Percentiles rank a stretch among this genome's conserved stretches.
phyloP scores from a whole-genome alignment of 352 stramenopile genomes.

The Globisporangium polare region DNA sequence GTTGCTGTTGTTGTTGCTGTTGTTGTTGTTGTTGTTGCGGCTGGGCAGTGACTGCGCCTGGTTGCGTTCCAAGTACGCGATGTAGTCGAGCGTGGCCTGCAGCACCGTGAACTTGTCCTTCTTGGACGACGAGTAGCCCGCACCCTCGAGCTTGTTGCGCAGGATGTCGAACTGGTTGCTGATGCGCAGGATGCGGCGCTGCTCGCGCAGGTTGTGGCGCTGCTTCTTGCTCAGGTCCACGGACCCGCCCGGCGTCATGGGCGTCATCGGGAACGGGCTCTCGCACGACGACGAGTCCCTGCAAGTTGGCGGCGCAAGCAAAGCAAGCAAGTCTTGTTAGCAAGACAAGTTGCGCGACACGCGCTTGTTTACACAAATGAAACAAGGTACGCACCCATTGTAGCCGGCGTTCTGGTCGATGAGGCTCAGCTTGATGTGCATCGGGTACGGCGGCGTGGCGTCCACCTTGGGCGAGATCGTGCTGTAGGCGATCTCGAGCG shows the following conservation, averaged over 20 bases:
- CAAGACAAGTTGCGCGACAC: conserved; percentile 1
- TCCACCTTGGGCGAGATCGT: conserved; percentile 78
- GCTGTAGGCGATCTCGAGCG: conserved; percentile 76
- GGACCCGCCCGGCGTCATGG: conserved; percentile 45
- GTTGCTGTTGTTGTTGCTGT: conserved; percentile 6
- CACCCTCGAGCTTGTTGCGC: conserved; percentile 65
- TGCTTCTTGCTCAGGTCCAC: conserved; percentile 82
- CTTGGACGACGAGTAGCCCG: conserved; percentile 70
- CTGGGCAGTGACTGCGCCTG: conserved; percentile 22
- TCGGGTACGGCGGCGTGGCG: conserved; percentile 39
- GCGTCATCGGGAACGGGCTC: conserved; percentile 59
- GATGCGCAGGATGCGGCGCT: conserved; percentile 78
- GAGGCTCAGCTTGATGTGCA: conserved; percentile 85
- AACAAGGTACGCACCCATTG: conserved; percentile 25
- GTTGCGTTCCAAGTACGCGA: conserved; percentile 67
- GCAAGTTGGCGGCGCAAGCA: not conserved
- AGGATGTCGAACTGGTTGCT: conserved; percentile 84
- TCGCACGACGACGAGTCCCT: conserved; percentile 63
- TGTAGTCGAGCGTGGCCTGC: conserved; percentile 82
- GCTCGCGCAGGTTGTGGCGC: conserved; percentile 78
- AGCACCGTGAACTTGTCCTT: conserved; percentile 87
- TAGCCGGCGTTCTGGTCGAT: conserved; percentile 64
- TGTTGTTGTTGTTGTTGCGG: conserved; percentile 11
- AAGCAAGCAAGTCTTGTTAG: too few relatives aligned
- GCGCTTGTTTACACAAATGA: not conserved